Evolutionary conservation across 2,329 filamentous ascomycete species (phyloP).

Genomic region (Hypoxylon sp.): DNA sequence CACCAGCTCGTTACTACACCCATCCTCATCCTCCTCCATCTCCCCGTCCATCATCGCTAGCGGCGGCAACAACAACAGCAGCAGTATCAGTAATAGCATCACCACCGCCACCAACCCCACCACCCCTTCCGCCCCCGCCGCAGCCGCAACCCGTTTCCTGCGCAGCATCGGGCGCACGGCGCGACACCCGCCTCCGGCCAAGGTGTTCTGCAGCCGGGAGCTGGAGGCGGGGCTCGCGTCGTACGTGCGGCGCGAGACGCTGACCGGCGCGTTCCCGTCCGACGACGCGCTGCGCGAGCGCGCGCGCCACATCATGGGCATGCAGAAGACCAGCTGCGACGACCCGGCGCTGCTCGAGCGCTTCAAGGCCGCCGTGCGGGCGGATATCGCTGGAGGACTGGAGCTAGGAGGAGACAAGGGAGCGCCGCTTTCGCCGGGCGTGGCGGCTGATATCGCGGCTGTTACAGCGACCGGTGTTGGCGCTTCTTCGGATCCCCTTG

Average conservation of each 20-base stretch:
- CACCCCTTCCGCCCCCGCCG: slow-evolving; percentile 48
- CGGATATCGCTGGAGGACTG: background rate
- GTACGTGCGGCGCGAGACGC: slow-evolving; percentile 54
- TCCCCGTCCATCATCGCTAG: no score
- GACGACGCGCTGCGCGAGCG: slow-evolving; percentile 57
- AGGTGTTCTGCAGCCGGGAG: slow-evolving; percentile 65
- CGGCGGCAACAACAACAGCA: no score
- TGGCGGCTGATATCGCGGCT: slow-evolving; percentile 19
- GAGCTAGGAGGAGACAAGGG: background rate
- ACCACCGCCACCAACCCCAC: no score
- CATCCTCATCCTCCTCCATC: no score
- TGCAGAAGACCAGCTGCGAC: slow-evolving; percentile 60
- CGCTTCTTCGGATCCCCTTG: background rate
- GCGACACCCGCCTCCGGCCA: slow-evolving; percentile 56
- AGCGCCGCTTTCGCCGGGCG: slow-evolving; percentile 5
- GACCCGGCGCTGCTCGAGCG: slow-evolving; percentile 60
- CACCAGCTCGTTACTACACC: no score
- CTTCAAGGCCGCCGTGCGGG: slow-evolving; percentile 58
- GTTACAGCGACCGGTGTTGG: background rate
- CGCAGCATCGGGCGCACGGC: slow-evolving; percentile 51
- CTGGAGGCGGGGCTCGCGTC: slow-evolving; percentile 62
- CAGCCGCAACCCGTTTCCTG: slow-evolving; percentile 58
- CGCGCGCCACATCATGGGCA: slow-evolving; percentile 58
- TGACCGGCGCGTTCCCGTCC: slow-evolving; percentile 54
- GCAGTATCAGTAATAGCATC: no score